Conservation (phyloP, 23 red algal genomes). For the Gracilaria vermiculophylla region DNA sequence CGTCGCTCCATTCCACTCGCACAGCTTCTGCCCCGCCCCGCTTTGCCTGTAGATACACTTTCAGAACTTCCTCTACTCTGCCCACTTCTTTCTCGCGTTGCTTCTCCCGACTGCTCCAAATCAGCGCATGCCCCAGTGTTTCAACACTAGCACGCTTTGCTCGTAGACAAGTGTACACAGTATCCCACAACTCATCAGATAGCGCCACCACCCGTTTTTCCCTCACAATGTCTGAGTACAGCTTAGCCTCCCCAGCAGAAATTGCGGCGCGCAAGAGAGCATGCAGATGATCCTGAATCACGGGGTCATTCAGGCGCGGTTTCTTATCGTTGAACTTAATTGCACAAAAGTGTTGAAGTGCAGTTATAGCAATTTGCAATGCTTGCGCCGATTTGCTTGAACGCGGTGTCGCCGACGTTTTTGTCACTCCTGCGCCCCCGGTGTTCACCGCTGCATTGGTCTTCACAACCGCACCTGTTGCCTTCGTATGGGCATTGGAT, state of each 20-base stretch:
- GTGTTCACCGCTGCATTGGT: not conserved
- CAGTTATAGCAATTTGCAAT: not conserved
- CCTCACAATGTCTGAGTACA: constrained; percentile 43
- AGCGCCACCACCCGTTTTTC: constrained; percentile 35
- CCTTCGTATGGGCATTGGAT: not conserved
- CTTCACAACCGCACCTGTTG: not conserved
- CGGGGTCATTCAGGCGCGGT: constrained; percentile 31
- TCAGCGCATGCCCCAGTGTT: constrained; percentile 48
- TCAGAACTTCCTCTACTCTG: constrained; percentile 10
- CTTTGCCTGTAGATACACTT: constrained; percentile 13
- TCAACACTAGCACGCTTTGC: constrained; percentile 46
- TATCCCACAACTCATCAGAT: constrained; percentile 31
- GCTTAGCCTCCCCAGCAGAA: constrained; percentile 22
- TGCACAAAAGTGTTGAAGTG: constrained; percentile 28
- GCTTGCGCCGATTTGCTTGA: not conserved
- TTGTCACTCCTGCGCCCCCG: not conserved
- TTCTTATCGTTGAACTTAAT: constrained; percentile 55
- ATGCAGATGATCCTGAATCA: constrained; percentile 41
- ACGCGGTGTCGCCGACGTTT: not conserved
- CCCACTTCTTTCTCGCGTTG: constrained; percentile 19
- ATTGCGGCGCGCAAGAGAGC: constrained; percentile 34
- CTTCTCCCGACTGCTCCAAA: constrained; percentile 40
- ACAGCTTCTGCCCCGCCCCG: constrained; percentile 8
- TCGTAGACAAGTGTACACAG: constrained; percentile 14
- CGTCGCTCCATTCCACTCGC: constrained; percentile 29